phyloP scores from a whole-genome alignment of 2,329 filamentous ascomycete species.

The Colletotrichum endophyticum region DNA sequence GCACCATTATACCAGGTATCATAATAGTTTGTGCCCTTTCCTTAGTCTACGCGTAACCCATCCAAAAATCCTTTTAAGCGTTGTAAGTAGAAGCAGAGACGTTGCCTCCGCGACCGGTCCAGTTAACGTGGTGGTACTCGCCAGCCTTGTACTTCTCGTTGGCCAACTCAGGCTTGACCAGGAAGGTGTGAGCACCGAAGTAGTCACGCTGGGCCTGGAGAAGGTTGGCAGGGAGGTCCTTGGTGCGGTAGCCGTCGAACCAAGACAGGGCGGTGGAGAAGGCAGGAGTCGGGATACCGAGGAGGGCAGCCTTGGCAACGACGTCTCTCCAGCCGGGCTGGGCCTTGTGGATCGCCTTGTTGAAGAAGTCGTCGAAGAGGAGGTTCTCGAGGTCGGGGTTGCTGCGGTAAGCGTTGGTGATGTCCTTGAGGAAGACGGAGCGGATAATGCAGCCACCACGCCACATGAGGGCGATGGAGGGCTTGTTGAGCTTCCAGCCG shows the following conservation, averaged over 20 bases:
- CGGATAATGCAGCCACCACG: conserved; percentile 99
- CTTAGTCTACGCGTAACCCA: conserved; percentile 15
- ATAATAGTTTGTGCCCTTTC: conserved; percentile 12
- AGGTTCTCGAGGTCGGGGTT: conserved; percentile 97
- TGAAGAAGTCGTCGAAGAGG: conserved; percentile 99
- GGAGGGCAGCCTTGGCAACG: conserved; percentile 87
- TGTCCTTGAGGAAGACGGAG: conserved; percentile 99
- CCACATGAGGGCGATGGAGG: conserved; percentile 99
- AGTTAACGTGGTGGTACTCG: conserved; percentile 98
- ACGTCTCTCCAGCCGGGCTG: conserved; percentile 93
- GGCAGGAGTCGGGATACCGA: conserved; percentile 94
- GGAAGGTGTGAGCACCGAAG: conserved; percentile 95
- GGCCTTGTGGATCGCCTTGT: conserved; percentile 96
- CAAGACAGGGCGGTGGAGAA: conserved; percentile 98
- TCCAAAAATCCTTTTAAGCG: conserved; percentile 65
- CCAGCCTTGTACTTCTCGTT: conserved; percentile 81
- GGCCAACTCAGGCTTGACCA: conserved; percentile 81
- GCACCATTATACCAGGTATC: conserved; percentile 19
- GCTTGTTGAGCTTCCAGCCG: conserved; percentile 99
- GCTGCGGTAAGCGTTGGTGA: conserved; percentile 94
- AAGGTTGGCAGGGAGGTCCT: conserved; percentile 96
- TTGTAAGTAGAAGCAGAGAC: conserved; percentile 97
- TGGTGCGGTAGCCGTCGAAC: conserved; percentile 98
- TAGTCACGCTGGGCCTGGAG: conserved; percentile 99
- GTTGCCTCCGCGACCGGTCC: conserved; percentile 97